Conservation (phyloP, 192 early-diverging fungal genomes). For the Podila horticola region DNA sequence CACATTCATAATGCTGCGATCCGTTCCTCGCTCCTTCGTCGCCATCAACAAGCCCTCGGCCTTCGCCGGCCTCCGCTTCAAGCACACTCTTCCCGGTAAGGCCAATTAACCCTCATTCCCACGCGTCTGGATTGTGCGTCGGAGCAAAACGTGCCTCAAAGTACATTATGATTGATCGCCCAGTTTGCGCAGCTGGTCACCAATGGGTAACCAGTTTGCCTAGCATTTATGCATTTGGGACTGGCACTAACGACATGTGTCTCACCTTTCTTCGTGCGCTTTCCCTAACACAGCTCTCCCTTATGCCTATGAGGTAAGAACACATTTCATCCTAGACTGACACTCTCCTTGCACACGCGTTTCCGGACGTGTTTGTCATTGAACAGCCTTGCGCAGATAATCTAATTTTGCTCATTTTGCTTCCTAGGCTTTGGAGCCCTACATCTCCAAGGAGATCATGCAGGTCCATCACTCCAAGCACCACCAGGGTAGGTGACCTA, state of each 20-base stretch:
- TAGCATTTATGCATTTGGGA: neutral
- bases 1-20: slow-evolving; percentile 36
- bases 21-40: slow-evolving; percentile 26
- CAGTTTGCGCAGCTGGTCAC: neutral
- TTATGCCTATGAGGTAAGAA: slow-evolving; percentile 45
- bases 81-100: slow-evolving; percentile 52
- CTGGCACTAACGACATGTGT: neutral
- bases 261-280: neutral
- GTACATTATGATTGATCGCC: neutral
- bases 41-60: slow-evolving; percentile 41
- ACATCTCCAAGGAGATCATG: slow-evolving; percentile 95
- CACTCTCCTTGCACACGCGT: neutral
- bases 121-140: neutral
- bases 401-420: neutral
- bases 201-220: neutral
- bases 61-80: slow-evolving; percentile 42
- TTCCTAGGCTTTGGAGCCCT: slow-evolving; percentile 86
- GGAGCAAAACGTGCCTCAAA: neutral
- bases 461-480: slow-evolving; percentile 94
- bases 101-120: neutral
- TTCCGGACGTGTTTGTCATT: no score
- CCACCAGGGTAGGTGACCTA: slow-evolving; percentile 67
- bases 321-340: neutral
- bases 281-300: slow-evolving; percentile 28
- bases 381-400: neutral